Percentiles rank a stretch among this genome's conserved stretches.
Evolutionary conservation across 106 monocot species (phyloP).

Genomic region (Triglochin maritima): DNA sequence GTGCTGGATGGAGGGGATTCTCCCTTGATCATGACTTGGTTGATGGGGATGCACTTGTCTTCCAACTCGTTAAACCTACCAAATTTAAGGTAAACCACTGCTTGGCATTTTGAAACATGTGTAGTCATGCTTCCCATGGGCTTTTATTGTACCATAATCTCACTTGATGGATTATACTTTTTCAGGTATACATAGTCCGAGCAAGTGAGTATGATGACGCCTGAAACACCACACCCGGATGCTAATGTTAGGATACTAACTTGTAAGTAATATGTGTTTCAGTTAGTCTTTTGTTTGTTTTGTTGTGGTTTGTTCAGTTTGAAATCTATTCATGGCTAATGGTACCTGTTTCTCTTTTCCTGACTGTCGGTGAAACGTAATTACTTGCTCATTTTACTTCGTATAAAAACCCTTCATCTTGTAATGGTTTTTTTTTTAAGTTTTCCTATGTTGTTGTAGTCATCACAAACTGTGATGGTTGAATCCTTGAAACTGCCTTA

Average conservation of each 20-base stretch:
- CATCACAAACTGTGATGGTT: too few species aligned
- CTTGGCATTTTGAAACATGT: neutral
- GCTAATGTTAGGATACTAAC: neutral
- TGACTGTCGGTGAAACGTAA: neutral
- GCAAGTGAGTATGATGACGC: conserved; percentile 12
- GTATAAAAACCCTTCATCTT: too few species aligned
- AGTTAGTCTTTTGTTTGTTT: neutral
- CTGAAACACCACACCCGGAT: conserved; percentile 11
- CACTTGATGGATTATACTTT: neutral
- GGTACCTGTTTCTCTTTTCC: neutral
- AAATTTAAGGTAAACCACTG: conserved; percentile 46
- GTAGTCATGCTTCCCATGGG: too few species aligned
- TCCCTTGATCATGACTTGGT: conserved; percentile 55
- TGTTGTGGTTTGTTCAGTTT: neutral
- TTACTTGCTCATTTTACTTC: too few species aligned
- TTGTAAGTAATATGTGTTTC: neutral
- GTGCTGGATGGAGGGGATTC: conserved; percentile 78
- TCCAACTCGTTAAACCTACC: conserved; percentile 41
- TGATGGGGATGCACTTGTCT: conserved; percentile 67
- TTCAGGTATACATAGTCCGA: conserved; percentile 35
- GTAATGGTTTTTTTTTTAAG: too few species aligned
- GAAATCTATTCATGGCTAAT: neutral
- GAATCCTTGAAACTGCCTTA: too few species aligned
- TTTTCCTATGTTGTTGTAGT: too few species aligned
- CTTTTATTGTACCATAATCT: too few species aligned